A percentile compares a stretch with the other conserved stretches of the same genome.
Evolutionary conservation across 2,329 filamentous ascomycete genomes (phyloP).

Genomic region (Aciculosporium take): DNA sequence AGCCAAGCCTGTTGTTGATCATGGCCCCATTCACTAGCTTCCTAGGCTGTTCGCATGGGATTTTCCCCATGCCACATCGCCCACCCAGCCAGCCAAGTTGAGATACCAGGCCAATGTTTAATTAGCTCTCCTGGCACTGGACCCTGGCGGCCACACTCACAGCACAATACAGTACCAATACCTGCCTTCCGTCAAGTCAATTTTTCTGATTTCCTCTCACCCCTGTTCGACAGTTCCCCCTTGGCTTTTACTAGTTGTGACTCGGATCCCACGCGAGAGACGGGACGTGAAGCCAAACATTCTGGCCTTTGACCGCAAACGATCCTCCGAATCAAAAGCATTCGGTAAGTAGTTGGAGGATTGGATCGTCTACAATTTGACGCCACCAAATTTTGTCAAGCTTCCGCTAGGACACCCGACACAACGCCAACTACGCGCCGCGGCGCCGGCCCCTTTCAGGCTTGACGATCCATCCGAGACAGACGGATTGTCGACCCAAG

Average conservation of each 20-base stretch:
- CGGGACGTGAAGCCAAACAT: background rate
- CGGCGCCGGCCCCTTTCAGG: slow-evolving; percentile 4
- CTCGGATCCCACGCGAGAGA: slow-evolving; percentile 1
- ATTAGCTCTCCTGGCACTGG: background rate
- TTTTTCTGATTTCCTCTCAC: background rate
- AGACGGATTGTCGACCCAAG: slow-evolving; percentile 1
- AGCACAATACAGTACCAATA: background rate
- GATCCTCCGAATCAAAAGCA: background rate
- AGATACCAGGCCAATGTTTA: background rate
- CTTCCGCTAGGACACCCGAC: slow-evolving; percentile 2
- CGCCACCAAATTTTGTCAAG: background rate
- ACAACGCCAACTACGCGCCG: slow-evolving; percentile 4
- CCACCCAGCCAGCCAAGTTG: background rate
- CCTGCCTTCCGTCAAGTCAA: background rate
- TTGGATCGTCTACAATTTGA: background rate
- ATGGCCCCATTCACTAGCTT: no score
- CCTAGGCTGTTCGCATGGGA: background rate
- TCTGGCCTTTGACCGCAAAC: background rate
- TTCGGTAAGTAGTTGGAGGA: background rate
- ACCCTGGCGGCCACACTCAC: slow-evolving; percentile 1
- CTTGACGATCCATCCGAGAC: slow-evolving; percentile 3
- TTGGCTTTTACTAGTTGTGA: background rate
- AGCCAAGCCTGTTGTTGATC: no score
- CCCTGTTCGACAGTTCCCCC: slow-evolving; percentile 1
- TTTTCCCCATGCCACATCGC: background rate